Percentiles rank a stretch among this genome's conserved stretches.
These are phyloP conservation scores for Phytopythium chamaehyphon DNA, from an alignment of 352 stramenopile genomes.

Conservation along the genomic window DNA sequence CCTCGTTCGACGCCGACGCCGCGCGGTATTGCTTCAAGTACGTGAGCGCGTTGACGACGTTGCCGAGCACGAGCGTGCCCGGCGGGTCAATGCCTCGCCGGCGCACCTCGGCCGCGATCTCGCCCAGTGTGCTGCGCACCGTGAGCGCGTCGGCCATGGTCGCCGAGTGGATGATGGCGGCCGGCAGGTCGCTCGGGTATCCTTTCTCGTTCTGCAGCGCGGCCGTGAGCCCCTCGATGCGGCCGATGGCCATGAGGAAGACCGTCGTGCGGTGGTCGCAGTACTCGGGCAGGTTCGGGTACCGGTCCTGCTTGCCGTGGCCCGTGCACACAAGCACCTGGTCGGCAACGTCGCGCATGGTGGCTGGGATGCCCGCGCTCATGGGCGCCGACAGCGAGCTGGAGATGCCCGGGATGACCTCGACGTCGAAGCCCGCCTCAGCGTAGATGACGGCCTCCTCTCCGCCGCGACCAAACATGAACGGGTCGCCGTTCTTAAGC, in stretches of 20 bases:
- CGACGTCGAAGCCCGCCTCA: slow-evolving; percentile 69
- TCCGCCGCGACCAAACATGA: slow-evolving; percentile 95
- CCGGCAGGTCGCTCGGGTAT: slow-evolving; percentile 90
- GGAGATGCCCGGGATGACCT: slow-evolving; percentile 92
- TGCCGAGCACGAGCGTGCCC: slow-evolving; percentile 92
- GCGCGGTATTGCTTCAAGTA: slow-evolving; percentile 67
- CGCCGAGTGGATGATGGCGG: slow-evolving; percentile 92
- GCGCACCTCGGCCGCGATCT: slow-evolving; percentile 87
- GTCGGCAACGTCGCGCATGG: slow-evolving; percentile 93
- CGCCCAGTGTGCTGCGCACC: slow-evolving; percentile 84
- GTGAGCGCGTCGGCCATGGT: slow-evolving; percentile 88
- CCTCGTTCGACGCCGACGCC: slow-evolving; percentile 21
- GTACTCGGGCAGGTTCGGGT: slow-evolving; percentile 93
- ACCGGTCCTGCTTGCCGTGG: slow-evolving; percentile 90
- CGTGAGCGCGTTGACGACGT: slow-evolving; percentile 85
- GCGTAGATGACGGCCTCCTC: slow-evolving; percentile 91
- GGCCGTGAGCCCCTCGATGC: slow-evolving; percentile 85
- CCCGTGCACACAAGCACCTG: slow-evolving; percentile 92
- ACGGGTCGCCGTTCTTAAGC: slow-evolving; percentile 97
- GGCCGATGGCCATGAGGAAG: slow-evolving; percentile 97
- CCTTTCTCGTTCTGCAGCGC: slow-evolving; percentile 71
- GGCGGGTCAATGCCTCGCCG: slow-evolving; percentile 85
- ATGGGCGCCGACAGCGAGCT: slow-evolving; percentile 93
- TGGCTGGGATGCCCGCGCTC: slow-evolving; percentile 93
- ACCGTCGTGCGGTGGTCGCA: slow-evolving; percentile 95